phyloP scores from a whole-genome alignment of 345 rosid genomes.

The Acer yangbiense region DNA sequence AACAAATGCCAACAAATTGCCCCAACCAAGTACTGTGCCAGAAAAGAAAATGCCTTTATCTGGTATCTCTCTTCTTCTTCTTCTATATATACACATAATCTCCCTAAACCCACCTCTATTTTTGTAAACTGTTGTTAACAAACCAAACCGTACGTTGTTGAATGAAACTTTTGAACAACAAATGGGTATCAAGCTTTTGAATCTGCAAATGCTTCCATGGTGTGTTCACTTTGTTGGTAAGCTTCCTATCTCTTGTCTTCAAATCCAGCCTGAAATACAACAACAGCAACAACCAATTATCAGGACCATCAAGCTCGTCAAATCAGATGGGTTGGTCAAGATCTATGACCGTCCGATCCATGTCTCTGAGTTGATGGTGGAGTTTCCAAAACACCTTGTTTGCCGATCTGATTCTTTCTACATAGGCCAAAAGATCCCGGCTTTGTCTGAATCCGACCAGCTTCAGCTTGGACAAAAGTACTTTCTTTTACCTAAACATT shows the following conservation, averaged over 20 bases:
- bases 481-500: constrained; percentile 78
- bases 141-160: background rate
- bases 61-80: constrained; percentile 17
- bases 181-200: constrained; percentile 19
- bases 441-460: constrained; percentile 60
- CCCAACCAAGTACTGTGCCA: constrained; percentile 6
- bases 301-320: constrained; percentile 55
- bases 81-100: background rate
- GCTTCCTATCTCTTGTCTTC: constrained; percentile 35
- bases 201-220: constrained; percentile 18
- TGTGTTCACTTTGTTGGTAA: constrained; percentile 33
- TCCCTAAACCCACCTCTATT: background rate
- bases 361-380: constrained; percentile 58
- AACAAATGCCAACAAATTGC: constrained; percentile 7
- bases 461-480: constrained; percentile 76
- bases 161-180: background rate
- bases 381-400: constrained; percentile 76
- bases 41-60: background rate
- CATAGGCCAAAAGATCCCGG: constrained; percentile 80
- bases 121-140: background rate
- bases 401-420: constrained; percentile 75
- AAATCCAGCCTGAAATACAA: constrained; percentile 17
- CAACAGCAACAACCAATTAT: background rate
- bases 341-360: constrained; percentile 56
- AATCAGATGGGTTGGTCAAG: constrained; percentile 62